A percentile compares a stretch with the other conserved stretches of the same genome.
Conservation (phyloP, 768 basidiomycete species). For the Cyathus striatus region DNA sequence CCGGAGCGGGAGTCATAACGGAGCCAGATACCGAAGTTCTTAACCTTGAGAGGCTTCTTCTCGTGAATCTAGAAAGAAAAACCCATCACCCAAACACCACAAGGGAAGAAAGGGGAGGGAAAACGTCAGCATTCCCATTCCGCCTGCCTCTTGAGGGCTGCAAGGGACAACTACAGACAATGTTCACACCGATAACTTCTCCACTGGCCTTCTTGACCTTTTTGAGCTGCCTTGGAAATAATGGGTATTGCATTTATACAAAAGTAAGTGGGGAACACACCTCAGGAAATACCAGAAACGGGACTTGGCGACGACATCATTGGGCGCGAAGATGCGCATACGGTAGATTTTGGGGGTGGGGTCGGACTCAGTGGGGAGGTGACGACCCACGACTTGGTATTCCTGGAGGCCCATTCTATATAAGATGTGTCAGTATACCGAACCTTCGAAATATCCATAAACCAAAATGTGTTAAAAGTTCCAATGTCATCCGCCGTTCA, state of each 20-base stretch:
- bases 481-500: constrained; percentile 14
- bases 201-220: constrained; percentile 99
- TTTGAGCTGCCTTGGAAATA: constrained; percentile 71
- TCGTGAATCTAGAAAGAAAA: constrained; percentile 77
- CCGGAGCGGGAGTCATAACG: constrained; percentile 99
- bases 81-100: constrained; percentile 20
- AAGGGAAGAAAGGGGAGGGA: constrained; percentile 16
- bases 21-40: constrained; percentile 99
- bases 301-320: constrained; percentile 98
- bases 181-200: constrained; percentile 97
- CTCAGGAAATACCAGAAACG: constrained; percentile 99
- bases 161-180: constrained; percentile 81
- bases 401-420: constrained; percentile 77
- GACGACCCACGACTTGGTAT: constrained; percentile 97
- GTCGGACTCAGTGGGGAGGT: constrained; percentile 89
- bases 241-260: neutral
- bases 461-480: neutral
- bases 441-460: constrained; percentile 9
- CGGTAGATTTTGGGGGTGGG: constrained; percentile 98
- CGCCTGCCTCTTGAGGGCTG: constrained; percentile 85
- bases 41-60: constrained; percentile 96
- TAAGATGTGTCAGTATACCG: constrained; percentile 4
- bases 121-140: constrained; percentile 57
- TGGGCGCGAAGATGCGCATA: constrained; percentile 99
- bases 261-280: constrained; percentile 30